Evolutionary conservation across 1,284 basidiomycete genomes (phyloP).

Genomic region (Ustilago shanxiensis): DNA sequence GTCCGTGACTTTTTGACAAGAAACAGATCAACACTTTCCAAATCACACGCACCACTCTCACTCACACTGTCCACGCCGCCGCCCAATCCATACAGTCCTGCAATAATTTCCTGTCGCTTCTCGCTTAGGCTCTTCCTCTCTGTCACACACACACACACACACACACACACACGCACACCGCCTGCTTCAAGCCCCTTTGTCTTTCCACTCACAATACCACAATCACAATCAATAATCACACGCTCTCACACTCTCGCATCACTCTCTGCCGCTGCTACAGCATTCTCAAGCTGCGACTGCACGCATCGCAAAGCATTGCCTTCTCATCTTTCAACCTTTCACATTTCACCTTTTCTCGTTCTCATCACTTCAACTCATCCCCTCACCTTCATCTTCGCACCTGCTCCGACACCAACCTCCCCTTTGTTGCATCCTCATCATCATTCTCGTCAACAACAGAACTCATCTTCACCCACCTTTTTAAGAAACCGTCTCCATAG

Average conservation of each 20-base stretch:
- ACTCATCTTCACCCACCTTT: background rate
- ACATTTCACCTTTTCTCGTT: constrained; percentile 3
- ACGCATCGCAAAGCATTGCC: constrained; percentile 4
- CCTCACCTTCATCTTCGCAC: background rate
- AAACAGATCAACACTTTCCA: constrained; percentile 23
- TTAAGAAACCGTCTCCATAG: too few relatives aligned
- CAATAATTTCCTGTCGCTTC: too few relatives aligned
- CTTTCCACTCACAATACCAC: constrained; percentile 2
- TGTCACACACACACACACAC: background rate
- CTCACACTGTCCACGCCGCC: too few relatives aligned
- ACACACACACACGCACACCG: constrained; percentile 11
- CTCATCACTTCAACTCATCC: background rate
- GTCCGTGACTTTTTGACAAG: background rate
- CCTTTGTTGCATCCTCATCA: background rate
- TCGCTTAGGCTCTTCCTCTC: too few relatives aligned
- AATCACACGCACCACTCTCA: background rate
- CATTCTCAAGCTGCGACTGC: background rate
- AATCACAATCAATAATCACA: too few relatives aligned
- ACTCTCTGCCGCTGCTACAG: constrained; percentile 1
- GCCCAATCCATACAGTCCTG: too few relatives aligned
- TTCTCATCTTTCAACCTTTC: background rate
- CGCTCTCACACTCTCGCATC: constrained; percentile 4
- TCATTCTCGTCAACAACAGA: background rate
- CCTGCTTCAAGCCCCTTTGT: constrained; percentile 25
- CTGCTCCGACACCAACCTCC: background rate